These are phyloP conservation scores for Amylostereum areolatum DNA, from an alignment of 1,284 basidiomycete genomes.

Conservation along the genomic window DNA sequence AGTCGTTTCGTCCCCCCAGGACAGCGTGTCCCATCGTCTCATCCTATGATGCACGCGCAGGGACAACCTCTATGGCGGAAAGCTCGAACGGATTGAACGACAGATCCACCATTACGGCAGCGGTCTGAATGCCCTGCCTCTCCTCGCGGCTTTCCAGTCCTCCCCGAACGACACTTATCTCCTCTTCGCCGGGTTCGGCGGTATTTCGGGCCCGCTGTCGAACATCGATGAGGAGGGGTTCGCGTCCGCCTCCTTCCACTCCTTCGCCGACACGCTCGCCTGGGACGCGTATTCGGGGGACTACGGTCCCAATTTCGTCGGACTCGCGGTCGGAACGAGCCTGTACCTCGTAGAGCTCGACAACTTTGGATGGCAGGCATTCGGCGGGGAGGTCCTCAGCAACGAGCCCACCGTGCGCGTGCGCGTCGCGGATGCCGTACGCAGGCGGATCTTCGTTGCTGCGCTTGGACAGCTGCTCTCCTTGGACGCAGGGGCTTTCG, in stretches of 20 bases:
- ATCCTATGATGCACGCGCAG: slow-evolving; percentile 18
- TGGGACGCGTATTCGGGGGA: slow-evolving; percentile 59
- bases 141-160: slow-evolving; percentile 44
- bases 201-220: slow-evolving; percentile 44
- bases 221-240: slow-evolving; percentile 55
- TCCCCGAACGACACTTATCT: slow-evolving; percentile 46
- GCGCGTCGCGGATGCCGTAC: slow-evolving; percentile 40
- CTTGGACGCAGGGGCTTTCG: slow-evolving; percentile 53
- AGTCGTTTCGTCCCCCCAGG: too few relatives aligned
- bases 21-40: too few relatives aligned
- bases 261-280: slow-evolving; percentile 48
- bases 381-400: slow-evolving; percentile 43
- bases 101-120: slow-evolving; percentile 60
- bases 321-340: slow-evolving; percentile 48
- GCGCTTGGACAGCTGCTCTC: slow-evolving; percentile 40
- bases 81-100: slow-evolving; percentile 49
- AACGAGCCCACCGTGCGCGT: slow-evolving; percentile 37
- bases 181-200: slow-evolving; percentile 47
- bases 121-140: slow-evolving; percentile 49
- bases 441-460: slow-evolving; percentile 47
- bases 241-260: slow-evolving; percentile 54
- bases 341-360: slow-evolving; percentile 50
- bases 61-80: slow-evolving; percentile 55
- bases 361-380: slow-evolving; percentile 58
- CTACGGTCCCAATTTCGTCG: slow-evolving; percentile 57